phyloP scores from a whole-genome alignment of 2,329 filamentous ascomycete species.

The Fusarium sp. region DNA sequence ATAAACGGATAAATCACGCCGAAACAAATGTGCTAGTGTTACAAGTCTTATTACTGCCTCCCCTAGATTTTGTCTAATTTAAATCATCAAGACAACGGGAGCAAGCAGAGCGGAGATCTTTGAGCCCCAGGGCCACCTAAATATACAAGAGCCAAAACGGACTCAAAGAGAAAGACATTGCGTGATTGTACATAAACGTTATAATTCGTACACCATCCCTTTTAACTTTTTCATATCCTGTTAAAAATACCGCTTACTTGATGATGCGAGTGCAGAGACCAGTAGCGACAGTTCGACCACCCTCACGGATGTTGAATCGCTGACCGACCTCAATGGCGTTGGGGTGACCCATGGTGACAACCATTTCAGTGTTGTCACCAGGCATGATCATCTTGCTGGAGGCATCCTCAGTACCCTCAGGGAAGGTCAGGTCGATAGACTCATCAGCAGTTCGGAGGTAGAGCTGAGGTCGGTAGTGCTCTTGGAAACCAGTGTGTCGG shows the following conservation, averaged over 20 bases:
- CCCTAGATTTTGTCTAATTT: constrained; percentile 46
- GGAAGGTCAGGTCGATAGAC: constrained; percentile 83
- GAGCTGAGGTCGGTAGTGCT: constrained; percentile 97
- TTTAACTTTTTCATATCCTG: constrained; percentile 20
- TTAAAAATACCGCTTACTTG: constrained; percentile 55
- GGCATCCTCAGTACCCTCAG: constrained; percentile 80
- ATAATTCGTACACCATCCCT: constrained; percentile 42
- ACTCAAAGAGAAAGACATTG: constrained; percentile 46
- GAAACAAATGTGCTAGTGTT: constrained; percentile 30
- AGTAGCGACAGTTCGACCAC: constrained; percentile 88
- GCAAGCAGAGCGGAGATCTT: constrained; percentile 58
- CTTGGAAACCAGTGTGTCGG: constrained; percentile 92
- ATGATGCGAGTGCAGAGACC: constrained; percentile 82
- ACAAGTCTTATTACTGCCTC: constrained; percentile 48
- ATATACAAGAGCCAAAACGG: constrained; percentile 52
- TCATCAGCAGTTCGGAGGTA: constrained; percentile 93
- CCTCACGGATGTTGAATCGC: constrained; percentile 98
- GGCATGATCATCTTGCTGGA: constrained; percentile 90
- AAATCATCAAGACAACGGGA: constrained; percentile 52
- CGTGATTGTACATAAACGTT: constrained; percentile 45
- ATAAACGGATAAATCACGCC: not conserved
- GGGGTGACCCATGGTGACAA: constrained; percentile 84
- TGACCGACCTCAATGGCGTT: constrained; percentile 91
- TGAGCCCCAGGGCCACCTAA: constrained; percentile 45
- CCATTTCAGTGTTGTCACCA: constrained; percentile 98